Conservation (phyloP, 306 rosid species). For the Comarum palustre region DNA sequence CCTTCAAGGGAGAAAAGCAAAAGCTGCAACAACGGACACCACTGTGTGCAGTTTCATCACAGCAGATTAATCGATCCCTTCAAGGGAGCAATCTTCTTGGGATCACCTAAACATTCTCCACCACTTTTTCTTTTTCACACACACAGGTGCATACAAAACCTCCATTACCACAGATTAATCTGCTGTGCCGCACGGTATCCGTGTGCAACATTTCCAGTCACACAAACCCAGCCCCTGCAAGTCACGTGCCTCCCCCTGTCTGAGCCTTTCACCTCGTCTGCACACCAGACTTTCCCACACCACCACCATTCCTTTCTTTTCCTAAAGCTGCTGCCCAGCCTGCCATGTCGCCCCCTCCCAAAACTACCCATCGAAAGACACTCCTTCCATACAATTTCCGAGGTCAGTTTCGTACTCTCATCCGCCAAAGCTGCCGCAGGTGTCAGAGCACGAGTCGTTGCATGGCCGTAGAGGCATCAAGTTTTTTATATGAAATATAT, state of each 20-base stretch:
- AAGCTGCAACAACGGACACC: conserved; percentile 36
- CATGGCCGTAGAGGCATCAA: conserved; percentile 30
- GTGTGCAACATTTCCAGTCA: too few species aligned
- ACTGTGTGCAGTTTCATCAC: conserved; percentile 1
- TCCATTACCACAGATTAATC: not conserved
- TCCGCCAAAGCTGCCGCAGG: conserved; percentile 10
- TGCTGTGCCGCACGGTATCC: too few species aligned
- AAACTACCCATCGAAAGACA: conserved; percentile 30
- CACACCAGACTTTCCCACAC: too few species aligned
- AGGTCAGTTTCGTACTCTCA: conserved; percentile 24
- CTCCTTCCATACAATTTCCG: not conserved
- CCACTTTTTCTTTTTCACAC: conserved; percentile 37
- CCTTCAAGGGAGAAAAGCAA: conserved; percentile 30
- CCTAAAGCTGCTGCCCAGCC: conserved; percentile 74
- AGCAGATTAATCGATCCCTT: too few species aligned
- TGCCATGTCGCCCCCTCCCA: conserved; percentile 36
- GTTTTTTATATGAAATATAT: too few species aligned
- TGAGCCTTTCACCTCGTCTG: too few species aligned
- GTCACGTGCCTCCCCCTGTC: too few species aligned
- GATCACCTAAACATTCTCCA: conserved; percentile 62
- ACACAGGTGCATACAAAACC: conserved; percentile 29
- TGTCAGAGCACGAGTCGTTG: conserved; percentile 37
- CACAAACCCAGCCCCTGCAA: too few species aligned
- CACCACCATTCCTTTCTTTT: conserved; percentile 46
- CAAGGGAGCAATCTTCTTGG: conserved; percentile 56